Evolutionary conservation across 257 asterid genomes (phyloP).

Genomic region (Gynochthodes officinalis): DNA sequence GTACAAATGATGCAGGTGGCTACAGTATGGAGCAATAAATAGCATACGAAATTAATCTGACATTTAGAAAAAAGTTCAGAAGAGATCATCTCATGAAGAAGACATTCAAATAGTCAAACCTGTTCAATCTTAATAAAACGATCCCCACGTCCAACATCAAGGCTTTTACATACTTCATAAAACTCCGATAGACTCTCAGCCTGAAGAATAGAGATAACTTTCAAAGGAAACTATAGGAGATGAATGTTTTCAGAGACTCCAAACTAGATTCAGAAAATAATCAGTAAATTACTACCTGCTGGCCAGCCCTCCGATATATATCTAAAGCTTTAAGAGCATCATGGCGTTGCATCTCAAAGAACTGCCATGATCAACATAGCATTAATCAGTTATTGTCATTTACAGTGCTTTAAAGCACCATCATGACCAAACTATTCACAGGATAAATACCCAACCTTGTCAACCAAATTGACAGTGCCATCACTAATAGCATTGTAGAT

Average conservation of each 20-base stretch:
- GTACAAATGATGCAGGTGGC: constrained; percentile 96
- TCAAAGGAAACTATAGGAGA: constrained; percentile 8
- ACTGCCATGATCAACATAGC: constrained; percentile 45
- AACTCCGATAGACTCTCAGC: constrained; percentile 94
- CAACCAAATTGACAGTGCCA: constrained; percentile 86
- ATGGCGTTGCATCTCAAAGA: constrained; percentile 96
- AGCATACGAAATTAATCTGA: constrained; percentile 14
- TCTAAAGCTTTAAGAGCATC: constrained; percentile 94
- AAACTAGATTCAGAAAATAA: neutral
- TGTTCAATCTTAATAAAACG: constrained; percentile 89
- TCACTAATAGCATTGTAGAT: constrained; percentile 84
- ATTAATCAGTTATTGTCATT: constrained; percentile 16
- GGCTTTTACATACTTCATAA: constrained; percentile 78
- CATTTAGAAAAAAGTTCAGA: neutral
- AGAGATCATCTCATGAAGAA: neutral
- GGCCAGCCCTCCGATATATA: constrained; percentile 82
- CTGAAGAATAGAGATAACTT: constrained; percentile 36
- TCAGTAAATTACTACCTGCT: constrained; percentile 53
- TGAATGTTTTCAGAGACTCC: neutral
- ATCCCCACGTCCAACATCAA: constrained; percentile 92
- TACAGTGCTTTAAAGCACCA: neutral
- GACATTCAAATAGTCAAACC: constrained; percentile 42
- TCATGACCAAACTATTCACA: neutral
- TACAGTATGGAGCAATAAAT: constrained; percentile 31
- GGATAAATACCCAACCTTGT: constrained; percentile 53